A percentile compares a stretch with the other conserved stretches of the same genome.
phyloP scores from a whole-genome alignment of 495 filamentous ascomycete species.

The Talaromyces liani region DNA sequence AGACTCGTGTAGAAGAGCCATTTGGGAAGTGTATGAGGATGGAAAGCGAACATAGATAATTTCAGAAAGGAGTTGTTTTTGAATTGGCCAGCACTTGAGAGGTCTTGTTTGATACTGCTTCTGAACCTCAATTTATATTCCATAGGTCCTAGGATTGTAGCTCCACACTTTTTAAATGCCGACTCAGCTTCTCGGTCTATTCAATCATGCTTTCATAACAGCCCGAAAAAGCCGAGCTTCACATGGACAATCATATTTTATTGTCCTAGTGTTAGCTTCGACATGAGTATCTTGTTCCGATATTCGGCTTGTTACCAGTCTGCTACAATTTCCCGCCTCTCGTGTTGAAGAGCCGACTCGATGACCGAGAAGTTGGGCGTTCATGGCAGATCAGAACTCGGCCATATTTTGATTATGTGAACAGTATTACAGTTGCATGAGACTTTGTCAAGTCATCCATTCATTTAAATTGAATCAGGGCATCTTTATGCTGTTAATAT shows the following conservation, averaged over 20 bases:
- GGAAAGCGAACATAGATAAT: background rate
- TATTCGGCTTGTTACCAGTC: background rate
- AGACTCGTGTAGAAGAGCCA: background rate
- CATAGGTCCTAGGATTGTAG: background rate
- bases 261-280: background rate
- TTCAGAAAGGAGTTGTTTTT: background rate
- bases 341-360: background rate
- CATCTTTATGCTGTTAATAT: no score
- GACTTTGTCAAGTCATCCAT: no score
- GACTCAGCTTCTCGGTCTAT: background rate
- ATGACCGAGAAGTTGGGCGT: no score
- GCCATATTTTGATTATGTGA: no score
- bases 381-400: no score
- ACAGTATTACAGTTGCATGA: no score
- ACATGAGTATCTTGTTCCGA: background rate
- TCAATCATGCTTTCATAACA: background rate
- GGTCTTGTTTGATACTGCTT: background rate
- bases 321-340: background rate
- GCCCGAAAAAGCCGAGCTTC: constrained; percentile 1
- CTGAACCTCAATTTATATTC: background rate
- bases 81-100: background rate
- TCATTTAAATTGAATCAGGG: no score
- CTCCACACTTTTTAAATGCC: background rate
- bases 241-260: background rate
- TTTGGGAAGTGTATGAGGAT: background rate